Evolutionary conservation across 1,139 yeast genomes (phyloP), one percentile per base, ranked within the genome.

Genomic region (Hyphopichia fennica): DNA sequence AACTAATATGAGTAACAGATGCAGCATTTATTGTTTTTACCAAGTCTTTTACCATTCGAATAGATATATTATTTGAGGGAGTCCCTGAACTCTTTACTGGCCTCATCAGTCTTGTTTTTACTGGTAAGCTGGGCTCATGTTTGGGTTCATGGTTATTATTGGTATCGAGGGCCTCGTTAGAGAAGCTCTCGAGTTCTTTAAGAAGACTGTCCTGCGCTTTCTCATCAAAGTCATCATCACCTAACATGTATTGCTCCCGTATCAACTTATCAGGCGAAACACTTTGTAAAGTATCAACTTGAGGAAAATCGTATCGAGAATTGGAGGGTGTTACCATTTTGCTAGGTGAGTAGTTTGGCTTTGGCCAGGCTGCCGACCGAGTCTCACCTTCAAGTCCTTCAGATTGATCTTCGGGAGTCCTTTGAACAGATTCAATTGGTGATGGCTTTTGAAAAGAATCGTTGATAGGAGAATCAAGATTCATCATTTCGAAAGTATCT

Each of bases 201-300:
- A 34, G 30, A 35, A n/a, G 32, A 19, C 34, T 31, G 11, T 27
- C 35, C 13, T 30, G 31, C 22, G 14, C 14, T 10, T 19, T 13
- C 11, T 35, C 33, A 4, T 19, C 17, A 4, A 19, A 7, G 13
- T 40, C 25, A 28, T 46, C 49, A 35, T 53, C 43, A 15, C 47
- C 54, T 7, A 54, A 30, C 2, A 55, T 54, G 35, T 54, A 56
- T 35, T 56, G 58, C 34, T 54, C 60, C 17, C 49, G 56, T 3
- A 56, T 50, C 6, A 56, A 42, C n/a, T 50, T 49, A 17, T 49
- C 44, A 3, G 51, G 45, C 11, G 47, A 38, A 9, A 38, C 25
- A 8, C 18, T 11, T 15, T 37, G 28, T 7, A 25, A 10, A 23
- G 14, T 14, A 13, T 23, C 34, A 13, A 13, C 9, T 8, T 39